Percentiles rank a stretch among this genome's conserved stretches.
Evolutionary conservation across 2,329 filamentous ascomycete genomes (phyloP).

Genomic region (Ophiostoma sp.): DNA sequence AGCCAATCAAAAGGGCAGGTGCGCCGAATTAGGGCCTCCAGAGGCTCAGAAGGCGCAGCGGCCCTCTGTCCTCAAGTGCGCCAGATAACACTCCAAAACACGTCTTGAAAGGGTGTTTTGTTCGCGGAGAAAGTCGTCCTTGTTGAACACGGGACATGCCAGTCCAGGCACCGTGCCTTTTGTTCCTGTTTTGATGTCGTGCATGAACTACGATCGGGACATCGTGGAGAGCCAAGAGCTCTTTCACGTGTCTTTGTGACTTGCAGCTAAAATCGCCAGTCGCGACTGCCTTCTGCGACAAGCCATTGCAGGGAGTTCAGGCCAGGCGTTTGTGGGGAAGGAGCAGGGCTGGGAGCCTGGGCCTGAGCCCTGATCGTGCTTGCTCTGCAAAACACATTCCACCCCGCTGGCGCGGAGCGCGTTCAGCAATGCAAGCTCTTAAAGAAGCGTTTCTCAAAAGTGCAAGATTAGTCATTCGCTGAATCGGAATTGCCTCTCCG

Average conservation of each 20-base stretch:
- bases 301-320: constrained; percentile 5
- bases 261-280: background rate
- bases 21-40: constrained; percentile 23
- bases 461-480: constrained; percentile 3
- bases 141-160: constrained; percentile 5
- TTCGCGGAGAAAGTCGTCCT: constrained; percentile 2
- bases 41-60: constrained; percentile 23
- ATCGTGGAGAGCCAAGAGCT: constrained; percentile 8
- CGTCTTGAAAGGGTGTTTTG: background rate
- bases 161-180: background rate
- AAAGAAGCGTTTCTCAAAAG: background rate
- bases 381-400: background rate
- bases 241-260: background rate
- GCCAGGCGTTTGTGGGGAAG: constrained; percentile 19
- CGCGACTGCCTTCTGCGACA: constrained; percentile 14
- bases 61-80: background rate
- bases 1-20: constrained; percentile 32
- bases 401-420: constrained; percentile 3
- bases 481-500: background rate
- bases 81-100: background rate
- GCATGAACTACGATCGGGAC: background rate
- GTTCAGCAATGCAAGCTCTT: constrained; percentile 10
- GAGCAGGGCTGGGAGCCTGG: constrained; percentile 2
- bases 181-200: constrained; percentile 15
- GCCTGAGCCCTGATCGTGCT: constrained; percentile 15